Conservation (phyloP, 2,329 filamentous ascomycete genomes). For the Domatiomyces catenatus region DNA sequence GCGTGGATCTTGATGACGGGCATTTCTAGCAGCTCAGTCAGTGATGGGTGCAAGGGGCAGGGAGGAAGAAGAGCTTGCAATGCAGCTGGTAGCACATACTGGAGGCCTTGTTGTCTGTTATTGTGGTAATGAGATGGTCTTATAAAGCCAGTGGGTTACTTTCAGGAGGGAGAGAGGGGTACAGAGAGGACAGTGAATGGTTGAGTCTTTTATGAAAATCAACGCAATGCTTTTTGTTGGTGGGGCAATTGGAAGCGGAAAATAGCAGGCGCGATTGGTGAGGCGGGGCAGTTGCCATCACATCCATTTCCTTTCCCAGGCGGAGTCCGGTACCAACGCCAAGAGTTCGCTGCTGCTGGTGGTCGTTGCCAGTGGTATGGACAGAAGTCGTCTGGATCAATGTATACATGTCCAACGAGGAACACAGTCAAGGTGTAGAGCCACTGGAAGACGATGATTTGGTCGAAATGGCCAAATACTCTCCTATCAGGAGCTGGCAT, state of each 20-base stretch:
- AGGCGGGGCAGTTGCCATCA: neutral
- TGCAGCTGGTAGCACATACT: neutral
- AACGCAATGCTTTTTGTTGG: neutral
- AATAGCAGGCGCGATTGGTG: neutral
- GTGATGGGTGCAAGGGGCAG: neutral
- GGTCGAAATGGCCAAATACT: neutral
- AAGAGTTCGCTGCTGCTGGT: neutral
- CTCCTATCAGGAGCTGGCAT: neutral
- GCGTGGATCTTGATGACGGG: constrained; percentile 79
- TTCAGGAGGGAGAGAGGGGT: neutral
- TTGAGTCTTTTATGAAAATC: neutral
- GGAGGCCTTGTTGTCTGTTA: neutral
- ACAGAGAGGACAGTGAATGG: neutral
- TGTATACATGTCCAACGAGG: neutral
- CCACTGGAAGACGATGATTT: neutral
- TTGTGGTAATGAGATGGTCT: neutral
- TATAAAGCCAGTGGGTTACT: neutral
- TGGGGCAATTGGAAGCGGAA: neutral
- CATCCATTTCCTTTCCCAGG: neutral
- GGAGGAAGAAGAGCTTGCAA: neutral
- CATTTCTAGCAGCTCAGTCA: constrained; percentile 42
- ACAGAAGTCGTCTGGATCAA: neutral
- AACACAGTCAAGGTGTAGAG: neutral
- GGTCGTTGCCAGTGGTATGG: too few species aligned
- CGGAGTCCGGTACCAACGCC: neutral